Evolutionary conservation across 2,329 filamentous ascomycete genomes (phyloP).

Genomic region (Cercospora sesami): DNA sequence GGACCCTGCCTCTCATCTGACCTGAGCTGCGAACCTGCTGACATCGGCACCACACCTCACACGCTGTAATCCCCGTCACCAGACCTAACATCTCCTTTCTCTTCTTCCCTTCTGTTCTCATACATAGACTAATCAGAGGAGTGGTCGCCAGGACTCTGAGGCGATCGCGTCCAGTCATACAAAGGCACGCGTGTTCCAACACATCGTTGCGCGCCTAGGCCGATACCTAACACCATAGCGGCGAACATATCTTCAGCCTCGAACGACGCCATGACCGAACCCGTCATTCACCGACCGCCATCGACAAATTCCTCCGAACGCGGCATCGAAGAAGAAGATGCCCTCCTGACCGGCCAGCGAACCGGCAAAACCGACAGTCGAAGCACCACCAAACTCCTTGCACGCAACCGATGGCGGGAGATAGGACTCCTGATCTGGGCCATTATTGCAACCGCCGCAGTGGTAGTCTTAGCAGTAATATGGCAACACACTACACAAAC

Average conservation of each 20-base stretch:
- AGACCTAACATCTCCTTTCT: not conserved
- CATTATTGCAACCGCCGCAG: slow-evolving; percentile 71
- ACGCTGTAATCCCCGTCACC: not conserved
- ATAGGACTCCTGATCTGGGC: slow-evolving; percentile 79
- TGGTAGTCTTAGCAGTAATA: slow-evolving; percentile 78
- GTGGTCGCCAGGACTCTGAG: not conserved
- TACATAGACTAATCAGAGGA: not conserved
- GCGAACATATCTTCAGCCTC: not conserved
- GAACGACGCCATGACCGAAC: slow-evolving; percentile 41
- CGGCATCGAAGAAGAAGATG: slow-evolving; percentile 61
- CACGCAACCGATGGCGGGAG: slow-evolving; percentile 63
- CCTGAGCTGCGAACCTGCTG: not conserved
- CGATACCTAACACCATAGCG: not conserved
- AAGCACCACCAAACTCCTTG: slow-evolving; percentile 46
- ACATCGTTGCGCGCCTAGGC: not conserved
- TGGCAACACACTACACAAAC: slow-evolving; percentile 60
- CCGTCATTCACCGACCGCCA: slow-evolving; percentile 56
- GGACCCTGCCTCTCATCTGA: not conserved
- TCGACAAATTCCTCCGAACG: slow-evolving; percentile 59
- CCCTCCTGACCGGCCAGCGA: slow-evolving; percentile 59
- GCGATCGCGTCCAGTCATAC: not conserved
- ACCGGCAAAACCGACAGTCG: slow-evolving; percentile 28
- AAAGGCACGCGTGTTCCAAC: not conserved
- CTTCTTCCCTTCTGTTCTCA: not conserved
- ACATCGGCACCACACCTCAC: not conserved